phyloP scores from a whole-genome alignment of 2,329 filamentous ascomycete species.

The Fonsecaea nubica region DNA sequence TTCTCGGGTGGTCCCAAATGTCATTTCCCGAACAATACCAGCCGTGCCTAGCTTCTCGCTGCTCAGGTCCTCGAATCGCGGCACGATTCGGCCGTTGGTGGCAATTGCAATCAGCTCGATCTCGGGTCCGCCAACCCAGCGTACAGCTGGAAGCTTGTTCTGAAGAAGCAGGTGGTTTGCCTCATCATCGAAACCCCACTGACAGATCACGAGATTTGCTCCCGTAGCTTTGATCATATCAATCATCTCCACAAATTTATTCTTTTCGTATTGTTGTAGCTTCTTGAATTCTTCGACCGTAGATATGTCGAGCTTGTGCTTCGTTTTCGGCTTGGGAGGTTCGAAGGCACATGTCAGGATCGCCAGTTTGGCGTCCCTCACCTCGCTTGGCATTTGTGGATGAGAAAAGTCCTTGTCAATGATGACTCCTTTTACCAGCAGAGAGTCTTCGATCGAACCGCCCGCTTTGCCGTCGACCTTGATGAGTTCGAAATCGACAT shows the following conservation, averaged over 20 bases:
- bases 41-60: constrained; percentile 89
- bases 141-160: constrained; percentile 91
- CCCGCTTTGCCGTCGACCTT: constrained; percentile 99
- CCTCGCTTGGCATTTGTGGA: constrained; percentile 97
- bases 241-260: constrained; percentile 99
- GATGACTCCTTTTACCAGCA: constrained; percentile 97
- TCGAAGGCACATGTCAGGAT: constrained; percentile 98
- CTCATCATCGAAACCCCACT: constrained; percentile 99
- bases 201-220: constrained; percentile 96
- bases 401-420: constrained; percentile 99
- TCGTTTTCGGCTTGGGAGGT: constrained; percentile 98
- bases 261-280: constrained; percentile 90
- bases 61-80: constrained; percentile 92
- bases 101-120: constrained; percentile 99
- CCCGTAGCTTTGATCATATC: constrained; percentile 96
- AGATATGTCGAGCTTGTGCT: constrained; percentile 98
- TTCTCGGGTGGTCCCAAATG: constrained; percentile 94
- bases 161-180: constrained; percentile 96
- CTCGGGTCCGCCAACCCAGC: constrained; percentile 97
- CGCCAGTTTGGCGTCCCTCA: constrained; percentile 93
- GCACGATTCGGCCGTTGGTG: constrained; percentile 96
- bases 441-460: constrained; percentile 86
- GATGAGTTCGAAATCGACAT: constrained; percentile 98
- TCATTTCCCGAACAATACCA: constrained; percentile 91
- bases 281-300: constrained; percentile 98